Percentiles rank a stretch among this genome's conserved stretches.
Conservation (phyloP, 768 basidiomycete genomes). For the Exsudoporus frostii region DNA sequence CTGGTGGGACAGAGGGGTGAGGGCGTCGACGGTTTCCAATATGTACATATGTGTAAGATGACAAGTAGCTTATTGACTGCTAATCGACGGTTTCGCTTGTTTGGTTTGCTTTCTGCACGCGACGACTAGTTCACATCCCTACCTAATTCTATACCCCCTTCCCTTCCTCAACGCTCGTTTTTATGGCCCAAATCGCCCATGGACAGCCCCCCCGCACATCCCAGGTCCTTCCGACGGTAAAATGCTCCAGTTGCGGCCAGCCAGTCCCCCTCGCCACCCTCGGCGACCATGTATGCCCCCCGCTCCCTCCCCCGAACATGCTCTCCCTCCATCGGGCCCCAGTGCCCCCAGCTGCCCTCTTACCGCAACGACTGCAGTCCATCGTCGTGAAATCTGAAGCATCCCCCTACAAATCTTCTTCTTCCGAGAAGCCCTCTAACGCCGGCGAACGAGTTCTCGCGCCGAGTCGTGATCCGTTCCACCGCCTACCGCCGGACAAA, state of each 20-base stretch:
- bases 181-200: conserved; percentile 23
- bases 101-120: neutral
- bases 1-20: neutral
- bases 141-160: conserved; percentile 27
- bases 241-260: conserved; percentile 74
- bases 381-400: conserved; percentile 33
- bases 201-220: conserved; percentile 38
- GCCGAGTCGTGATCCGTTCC: conserved; percentile 26
- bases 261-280: conserved; percentile 72
- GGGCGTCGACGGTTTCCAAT: neutral
- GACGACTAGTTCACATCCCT: conserved; percentile 11
- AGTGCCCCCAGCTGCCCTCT: conserved; percentile 42
- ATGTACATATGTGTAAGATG: conserved; percentile 20
- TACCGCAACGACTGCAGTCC: conserved; percentile 50
- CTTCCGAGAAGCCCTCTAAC: conserved; percentile 7
- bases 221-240: conserved; percentile 76
- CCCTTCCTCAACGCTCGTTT: conserved; percentile 16
- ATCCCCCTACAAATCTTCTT: conserved; percentile 5
- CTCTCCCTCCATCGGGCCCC: conserved; percentile 32
- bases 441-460: conserved; percentile 4
- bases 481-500: conserved; percentile 24
- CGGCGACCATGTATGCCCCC: conserved; percentile 72
- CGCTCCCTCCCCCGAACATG: conserved; percentile 43
- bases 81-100: conserved; percentile 9
- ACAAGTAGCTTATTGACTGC: conserved; percentile 1